Evolutionary conservation across 2,329 filamentous ascomycete genomes (phyloP), one percentile per base, ranked within the genome.

Genomic region (Aspergillus hiratsukae): DNA sequence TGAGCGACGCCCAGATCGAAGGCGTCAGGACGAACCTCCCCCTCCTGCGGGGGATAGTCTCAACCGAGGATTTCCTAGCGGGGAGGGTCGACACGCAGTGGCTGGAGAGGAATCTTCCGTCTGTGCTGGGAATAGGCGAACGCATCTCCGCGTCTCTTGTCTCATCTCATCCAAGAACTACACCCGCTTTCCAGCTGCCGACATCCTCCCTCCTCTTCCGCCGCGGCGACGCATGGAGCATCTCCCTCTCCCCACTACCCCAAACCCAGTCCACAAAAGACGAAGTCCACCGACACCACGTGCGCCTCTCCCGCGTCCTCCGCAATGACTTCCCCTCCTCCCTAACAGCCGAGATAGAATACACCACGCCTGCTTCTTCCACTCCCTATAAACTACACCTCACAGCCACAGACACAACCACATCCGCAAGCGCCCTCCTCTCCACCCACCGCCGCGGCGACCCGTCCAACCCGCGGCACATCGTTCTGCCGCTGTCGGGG

Each of bases 311-410:
- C 0, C 78, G 78, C 8, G 71, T 87, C 11, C 73, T 83, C 0
- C 79, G 78, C 27, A 86, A 87, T 65, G 82, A 86, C 53, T 87
- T 87, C 59, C 84, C 85, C 0, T 60, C 76, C 2, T 78, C 78
- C 0, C 72, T 87, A 0, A 68, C 78, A 1, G 83, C 83, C 1
- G 81, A 84, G 7, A 72, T 83, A 8, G 64, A 78, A 50, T 76
- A 80, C 66, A 81, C 79, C 3, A 66, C 75, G 0, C 69, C 77
- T 1, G 66, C 66, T 5, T 62, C 66, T 5, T 66, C 72, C 19
- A 70, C 68, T 11, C 72, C 69, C 8, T 84, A 78, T 67, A 78
- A 71, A n/a, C 66, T 81, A 41, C 73, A 76, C 6, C 66, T 80
- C 2, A 75, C 74, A 1, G 72, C 72, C 8, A 82, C 76, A 5